Conservation (phyloP, 331 rosid genomes). For the Dryas integrifolia region DNA sequence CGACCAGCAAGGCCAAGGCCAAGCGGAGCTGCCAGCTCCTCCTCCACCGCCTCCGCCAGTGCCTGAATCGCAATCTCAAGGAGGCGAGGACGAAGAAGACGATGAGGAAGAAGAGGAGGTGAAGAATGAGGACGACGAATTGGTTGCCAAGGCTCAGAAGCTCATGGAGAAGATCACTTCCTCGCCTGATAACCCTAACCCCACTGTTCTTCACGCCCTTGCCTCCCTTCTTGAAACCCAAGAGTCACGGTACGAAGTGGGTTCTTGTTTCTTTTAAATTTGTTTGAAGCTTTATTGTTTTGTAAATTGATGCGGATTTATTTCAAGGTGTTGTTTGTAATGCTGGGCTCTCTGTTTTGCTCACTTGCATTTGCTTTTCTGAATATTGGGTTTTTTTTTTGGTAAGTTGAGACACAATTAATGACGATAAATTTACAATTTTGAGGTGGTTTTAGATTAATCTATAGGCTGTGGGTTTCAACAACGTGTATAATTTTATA, state of each 20-base stretch:
- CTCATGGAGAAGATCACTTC: slow-evolving; percentile 81
- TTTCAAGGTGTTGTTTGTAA: neutral
- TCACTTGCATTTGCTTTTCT: neutral
- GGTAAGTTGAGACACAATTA: neutral
- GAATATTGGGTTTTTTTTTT: neutral
- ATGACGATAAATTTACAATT: neutral
- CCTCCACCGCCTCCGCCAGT: slow-evolving; percentile 28
- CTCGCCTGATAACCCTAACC: slow-evolving; percentile 73
- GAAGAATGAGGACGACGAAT: slow-evolving; percentile 73
- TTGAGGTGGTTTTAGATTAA: neutral
- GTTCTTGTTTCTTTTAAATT: neutral
- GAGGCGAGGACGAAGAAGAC: slow-evolving; percentile 28
- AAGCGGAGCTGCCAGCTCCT: slow-evolving; percentile 31
- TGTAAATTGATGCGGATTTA: neutral
- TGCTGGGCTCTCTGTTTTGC: neutral
- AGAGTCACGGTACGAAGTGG: slow-evolving; percentile 54
- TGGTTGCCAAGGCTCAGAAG: slow-evolving; percentile 65
- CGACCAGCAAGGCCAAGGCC: slow-evolving; percentile 45
- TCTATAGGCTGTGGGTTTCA: neutral
- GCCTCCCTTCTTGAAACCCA: slow-evolving; percentile 80
- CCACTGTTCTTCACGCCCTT: slow-evolving; percentile 75
- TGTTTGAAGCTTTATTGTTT: neutral
- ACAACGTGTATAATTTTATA: neutral
- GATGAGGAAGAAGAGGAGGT: slow-evolving; percentile 64
- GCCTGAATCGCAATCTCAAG: slow-evolving; percentile 38